Conservation (phyloP, 306 rosid species). For the Castanea crenata region DNA sequence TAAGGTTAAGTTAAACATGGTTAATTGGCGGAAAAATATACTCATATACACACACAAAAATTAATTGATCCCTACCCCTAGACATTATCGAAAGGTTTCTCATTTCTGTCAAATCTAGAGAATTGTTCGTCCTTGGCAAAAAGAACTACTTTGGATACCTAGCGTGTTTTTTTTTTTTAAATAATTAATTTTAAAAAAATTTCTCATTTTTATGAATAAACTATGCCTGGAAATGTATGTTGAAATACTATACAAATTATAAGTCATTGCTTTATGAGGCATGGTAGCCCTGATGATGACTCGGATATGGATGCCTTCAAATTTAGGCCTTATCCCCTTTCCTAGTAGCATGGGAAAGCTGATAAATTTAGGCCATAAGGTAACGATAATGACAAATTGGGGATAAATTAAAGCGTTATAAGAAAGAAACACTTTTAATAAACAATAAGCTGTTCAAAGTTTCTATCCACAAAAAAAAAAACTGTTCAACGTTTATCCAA, state of each 20-base stretch:
- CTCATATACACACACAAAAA: not conserved
- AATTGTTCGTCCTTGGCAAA: not conserved
- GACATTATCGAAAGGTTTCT: not conserved
- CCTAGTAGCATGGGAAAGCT: slow-evolving; percentile 37
- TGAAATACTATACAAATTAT: slow-evolving; percentile 46
- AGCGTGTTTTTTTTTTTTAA: not conserved
- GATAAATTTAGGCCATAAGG: slow-evolving; percentile 49
- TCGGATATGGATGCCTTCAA: slow-evolving; percentile 59
- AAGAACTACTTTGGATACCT: not conserved
- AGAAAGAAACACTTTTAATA: not conserved
- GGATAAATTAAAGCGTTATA: slow-evolving; percentile 9
- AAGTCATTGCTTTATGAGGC: slow-evolving; percentile 71
- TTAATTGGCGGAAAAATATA: not conserved
- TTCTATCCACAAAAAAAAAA: too few relatives aligned
- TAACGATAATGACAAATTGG: slow-evolving; percentile 39
- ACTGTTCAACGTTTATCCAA: slow-evolving; percentile 41
- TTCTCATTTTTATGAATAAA: not conserved
- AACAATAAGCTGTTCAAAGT: not conserved
- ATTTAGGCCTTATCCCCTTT: slow-evolving; percentile 70
- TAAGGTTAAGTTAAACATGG: not conserved
- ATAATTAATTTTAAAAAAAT: not conserved
- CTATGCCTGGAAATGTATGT: not conserved
- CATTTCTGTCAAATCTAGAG: not conserved
- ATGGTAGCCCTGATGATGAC: slow-evolving; percentile 58
- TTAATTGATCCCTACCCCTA: not conserved